Conservation (phyloP, 306 rosid species). For the Vachellia collinsii region DNA sequence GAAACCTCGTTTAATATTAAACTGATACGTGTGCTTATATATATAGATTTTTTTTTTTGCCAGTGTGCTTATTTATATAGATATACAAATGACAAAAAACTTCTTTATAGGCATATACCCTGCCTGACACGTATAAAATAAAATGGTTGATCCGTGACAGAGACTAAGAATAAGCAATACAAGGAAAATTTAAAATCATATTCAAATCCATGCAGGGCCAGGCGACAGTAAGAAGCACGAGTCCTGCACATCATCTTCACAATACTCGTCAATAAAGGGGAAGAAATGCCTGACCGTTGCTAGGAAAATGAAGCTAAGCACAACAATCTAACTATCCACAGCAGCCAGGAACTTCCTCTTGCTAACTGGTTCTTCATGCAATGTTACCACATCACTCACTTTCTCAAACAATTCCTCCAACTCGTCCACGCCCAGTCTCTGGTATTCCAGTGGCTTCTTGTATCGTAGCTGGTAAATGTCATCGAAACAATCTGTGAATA, state of each 20-base stretch:
- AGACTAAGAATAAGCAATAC: conserved; percentile 35
- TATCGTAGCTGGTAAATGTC: conserved; percentile 77
- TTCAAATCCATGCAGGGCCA: conserved; percentile 62
- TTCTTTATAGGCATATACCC: neutral
- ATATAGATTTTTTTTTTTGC: no score
- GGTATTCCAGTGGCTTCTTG: conserved; percentile 75
- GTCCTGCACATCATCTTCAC: conserved; percentile 38
- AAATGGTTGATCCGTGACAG: conserved; percentile 27
- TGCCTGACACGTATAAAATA: conserved; percentile 5
- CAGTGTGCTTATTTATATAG: no score
- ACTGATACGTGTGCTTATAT: no score
- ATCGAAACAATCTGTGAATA: conserved; percentile 74
- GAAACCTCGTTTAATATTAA: neutral
- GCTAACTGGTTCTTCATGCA: conserved; percentile 84
- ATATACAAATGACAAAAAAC: neutral
- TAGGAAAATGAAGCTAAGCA: conserved; percentile 36
- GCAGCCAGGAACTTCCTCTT: conserved; percentile 76
- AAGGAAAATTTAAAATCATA: conserved; percentile 26
- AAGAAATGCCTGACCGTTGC: conserved; percentile 16
- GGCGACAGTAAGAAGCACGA: conserved; percentile 48
- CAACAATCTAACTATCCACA: conserved; percentile 53
- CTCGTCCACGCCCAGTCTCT: conserved; percentile 62
- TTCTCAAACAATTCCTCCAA: conserved; percentile 78
- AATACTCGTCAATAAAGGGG: conserved; percentile 27
- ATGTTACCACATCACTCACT: conserved; percentile 72